Evolutionary conservation across 805 yeast genomes (phyloP).

Genomic region (Candida pseudofarinosa): DNA sequence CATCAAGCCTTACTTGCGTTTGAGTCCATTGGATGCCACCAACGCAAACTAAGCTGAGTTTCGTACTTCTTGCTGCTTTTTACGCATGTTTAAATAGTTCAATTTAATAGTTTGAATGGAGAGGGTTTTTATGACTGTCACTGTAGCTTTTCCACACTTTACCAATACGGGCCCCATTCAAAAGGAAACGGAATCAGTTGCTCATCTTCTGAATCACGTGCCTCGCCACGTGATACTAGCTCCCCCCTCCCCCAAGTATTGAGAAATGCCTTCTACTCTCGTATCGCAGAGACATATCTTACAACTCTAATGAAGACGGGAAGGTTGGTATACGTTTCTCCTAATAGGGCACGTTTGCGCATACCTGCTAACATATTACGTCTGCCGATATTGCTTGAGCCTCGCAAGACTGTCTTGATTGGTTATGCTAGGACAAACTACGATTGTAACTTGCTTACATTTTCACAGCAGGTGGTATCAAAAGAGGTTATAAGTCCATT

Average conservation of each 20-base stretch:
- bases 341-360: neutral
- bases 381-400: neutral
- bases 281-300: too few relatives aligned
- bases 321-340: neutral
- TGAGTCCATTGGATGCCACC: slow-evolving; percentile 41
- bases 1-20: slow-evolving; percentile 87
- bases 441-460: neutral
- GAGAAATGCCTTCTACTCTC: too few relatives aligned
- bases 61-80: neutral
- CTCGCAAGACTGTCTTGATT: neutral
- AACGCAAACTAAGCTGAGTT: slow-evolving; percentile 12
- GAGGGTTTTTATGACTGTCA: too few relatives aligned
- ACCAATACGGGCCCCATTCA: too few relatives aligned
- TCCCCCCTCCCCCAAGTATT: too few relatives aligned
- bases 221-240: too few relatives aligned
- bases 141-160: too few relatives aligned
- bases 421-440: neutral
- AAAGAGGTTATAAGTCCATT: neutral
- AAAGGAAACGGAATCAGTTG: too few relatives aligned
- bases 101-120: neutral
- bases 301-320: neutral
- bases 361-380: neutral
- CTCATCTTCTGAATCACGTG: too few relatives aligned
- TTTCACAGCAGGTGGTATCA: neutral
- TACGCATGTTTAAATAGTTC: neutral